phyloP scores from a whole-genome alignment of 768 basidiomycete species.

The Podaxis sp. region DNA sequence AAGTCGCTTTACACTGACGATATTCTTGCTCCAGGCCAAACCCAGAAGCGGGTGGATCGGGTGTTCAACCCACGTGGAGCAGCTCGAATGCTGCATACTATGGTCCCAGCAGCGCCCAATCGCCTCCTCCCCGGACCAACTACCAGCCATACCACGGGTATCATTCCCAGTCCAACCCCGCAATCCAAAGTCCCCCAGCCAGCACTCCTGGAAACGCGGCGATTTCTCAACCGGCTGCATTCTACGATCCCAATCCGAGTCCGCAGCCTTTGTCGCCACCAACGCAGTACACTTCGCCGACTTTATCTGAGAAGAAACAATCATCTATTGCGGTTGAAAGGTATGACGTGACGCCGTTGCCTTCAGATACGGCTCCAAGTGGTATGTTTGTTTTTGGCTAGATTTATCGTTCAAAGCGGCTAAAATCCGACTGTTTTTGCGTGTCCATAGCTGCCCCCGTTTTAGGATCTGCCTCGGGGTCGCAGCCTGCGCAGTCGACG shows the following conservation, averaged over 20 bases:
- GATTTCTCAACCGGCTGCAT: constrained; percentile 24
- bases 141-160: constrained; percentile 16
- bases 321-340: constrained; percentile 18
- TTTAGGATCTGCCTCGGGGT: not conserved
- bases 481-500: not conserved
- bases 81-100: not conserved
- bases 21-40: constrained; percentile 2
- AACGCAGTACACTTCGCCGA: constrained; percentile 13
- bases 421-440: not conserved
- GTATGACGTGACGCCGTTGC: constrained; percentile 19
- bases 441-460: not conserved
- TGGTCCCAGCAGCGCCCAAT: constrained; percentile 9
- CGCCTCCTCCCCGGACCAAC: constrained; percentile 4
- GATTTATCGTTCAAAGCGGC: not conserved
- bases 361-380: not conserved
- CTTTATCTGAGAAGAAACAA: constrained; percentile 11
- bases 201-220: constrained; percentile 1
- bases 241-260: constrained; percentile 30
- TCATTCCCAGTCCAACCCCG: not conserved
- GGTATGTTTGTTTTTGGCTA: constrained; percentile 2
- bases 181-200: not conserved
- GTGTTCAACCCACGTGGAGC: constrained; percentile 12
- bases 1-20: not conserved
- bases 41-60: constrained; percentile 15
- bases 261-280: constrained; percentile 17